Conservation (phyloP, 257 asterid genomes). For the Gynochthodes officinalis region DNA sequence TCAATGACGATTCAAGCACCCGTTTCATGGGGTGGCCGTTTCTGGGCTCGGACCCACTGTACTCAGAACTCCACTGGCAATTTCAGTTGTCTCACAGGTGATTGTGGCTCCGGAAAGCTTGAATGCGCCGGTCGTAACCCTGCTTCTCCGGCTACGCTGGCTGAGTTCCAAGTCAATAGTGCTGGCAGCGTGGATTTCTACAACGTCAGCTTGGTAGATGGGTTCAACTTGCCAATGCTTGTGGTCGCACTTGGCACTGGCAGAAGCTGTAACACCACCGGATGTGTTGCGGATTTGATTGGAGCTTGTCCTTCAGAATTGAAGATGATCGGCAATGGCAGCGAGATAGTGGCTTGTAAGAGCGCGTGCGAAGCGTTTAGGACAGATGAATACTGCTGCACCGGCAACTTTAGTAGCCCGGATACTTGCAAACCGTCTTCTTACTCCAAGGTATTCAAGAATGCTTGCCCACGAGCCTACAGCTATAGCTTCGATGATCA, state of each 20-base stretch:
- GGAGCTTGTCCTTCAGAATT: slow-evolving; percentile 68
- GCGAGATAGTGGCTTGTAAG: slow-evolving; percentile 62
- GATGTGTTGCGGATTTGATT: slow-evolving; percentile 65
- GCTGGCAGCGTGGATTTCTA: slow-evolving; percentile 61
- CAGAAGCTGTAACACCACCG: slow-evolving; percentile 51
- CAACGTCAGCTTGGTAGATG: slow-evolving; percentile 85
- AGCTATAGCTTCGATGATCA: slow-evolving; percentile 82
- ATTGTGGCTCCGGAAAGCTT: slow-evolving; percentile 76
- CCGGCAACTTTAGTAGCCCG: slow-evolving; percentile 64
- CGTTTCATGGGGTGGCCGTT: too few relatives aligned
- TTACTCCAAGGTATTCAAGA: slow-evolving; percentile 59
- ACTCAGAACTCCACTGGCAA: too few relatives aligned
- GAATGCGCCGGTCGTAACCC: slow-evolving; percentile 56
- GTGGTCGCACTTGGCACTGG: slow-evolving; percentile 81
- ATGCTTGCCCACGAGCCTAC: slow-evolving; percentile 77
- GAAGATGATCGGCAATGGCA: slow-evolving; percentile 45
- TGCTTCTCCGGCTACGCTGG: slow-evolving; percentile 76
- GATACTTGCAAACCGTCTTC: slow-evolving; percentile 58
- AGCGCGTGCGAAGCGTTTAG: slow-evolving; percentile 85
- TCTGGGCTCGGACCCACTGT: too few relatives aligned
- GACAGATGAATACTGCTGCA: slow-evolving; percentile 69
- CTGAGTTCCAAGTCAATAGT: slow-evolving; percentile 83
- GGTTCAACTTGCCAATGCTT: slow-evolving; percentile 83
- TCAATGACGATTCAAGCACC: too few relatives aligned
- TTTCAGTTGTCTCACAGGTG: too few relatives aligned